These are phyloP conservation scores for Blastobotrys persicus DNA, from an alignment of 1,139 yeast species.

Conservation along the genomic window DNA sequence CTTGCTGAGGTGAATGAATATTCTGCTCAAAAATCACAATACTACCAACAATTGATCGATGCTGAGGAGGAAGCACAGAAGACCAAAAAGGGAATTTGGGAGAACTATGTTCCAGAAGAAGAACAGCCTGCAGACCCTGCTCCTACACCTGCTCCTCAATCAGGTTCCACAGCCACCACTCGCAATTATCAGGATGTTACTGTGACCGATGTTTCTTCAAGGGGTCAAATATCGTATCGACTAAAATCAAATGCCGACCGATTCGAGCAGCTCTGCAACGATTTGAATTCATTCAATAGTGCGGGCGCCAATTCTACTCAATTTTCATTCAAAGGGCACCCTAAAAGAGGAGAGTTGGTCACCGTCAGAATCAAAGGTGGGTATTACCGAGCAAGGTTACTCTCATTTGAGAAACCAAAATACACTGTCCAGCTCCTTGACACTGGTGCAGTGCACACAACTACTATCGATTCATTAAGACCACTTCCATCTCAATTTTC, in stretches of 20 bases:
- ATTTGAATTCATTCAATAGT: conserved; percentile 38
- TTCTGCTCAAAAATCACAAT: conserved; percentile 60
- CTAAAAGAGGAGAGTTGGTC: conserved; percentile 57
- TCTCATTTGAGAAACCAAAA: conserved; percentile 49
- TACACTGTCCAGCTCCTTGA: conserved; percentile 60
- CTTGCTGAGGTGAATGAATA: conserved; percentile 62
- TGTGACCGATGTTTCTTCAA: conserved; percentile 52
- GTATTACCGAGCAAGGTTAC: conserved; percentile 60
- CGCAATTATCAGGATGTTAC: conserved; percentile 58
- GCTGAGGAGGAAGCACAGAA: conserved; percentile 65
- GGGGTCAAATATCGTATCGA: conserved; percentile 57
- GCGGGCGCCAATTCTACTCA: conserved; percentile 43
- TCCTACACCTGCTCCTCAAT: conserved; percentile 14
- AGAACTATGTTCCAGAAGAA: conserved; percentile 44
- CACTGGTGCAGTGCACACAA: conserved; percentile 58
- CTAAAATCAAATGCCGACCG: conserved; percentile 27
- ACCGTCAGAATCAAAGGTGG: conserved; percentile 56
- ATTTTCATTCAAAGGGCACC: conserved; percentile 29
- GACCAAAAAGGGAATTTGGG: conserved; percentile 65
- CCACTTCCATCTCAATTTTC: conserved; percentile 55
- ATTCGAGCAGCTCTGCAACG: conserved; percentile 33
- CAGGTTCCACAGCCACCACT: conserved; percentile 22
- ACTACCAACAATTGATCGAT: conserved; percentile 49
- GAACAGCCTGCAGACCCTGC: conserved; percentile 20
- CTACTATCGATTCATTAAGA: conserved; percentile 49